These are phyloP conservation scores for Tylopilus rubrobrunneus DNA, from an alignment of 768 basidiomycete species.

Conservation along the genomic window DNA sequence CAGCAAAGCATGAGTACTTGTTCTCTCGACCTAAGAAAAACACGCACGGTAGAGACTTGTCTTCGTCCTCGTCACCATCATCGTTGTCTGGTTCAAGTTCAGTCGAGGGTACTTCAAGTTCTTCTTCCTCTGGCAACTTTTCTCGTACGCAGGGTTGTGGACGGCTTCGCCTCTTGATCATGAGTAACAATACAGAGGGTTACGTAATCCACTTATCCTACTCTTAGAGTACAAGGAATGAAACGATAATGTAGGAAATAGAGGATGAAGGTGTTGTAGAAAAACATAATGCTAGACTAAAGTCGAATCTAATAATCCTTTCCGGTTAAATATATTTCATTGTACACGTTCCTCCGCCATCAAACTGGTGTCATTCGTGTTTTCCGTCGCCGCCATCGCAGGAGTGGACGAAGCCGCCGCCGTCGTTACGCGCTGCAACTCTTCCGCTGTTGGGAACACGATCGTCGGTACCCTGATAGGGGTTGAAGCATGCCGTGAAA, in stretches of 20 bases:
- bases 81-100: conserved; percentile 7
- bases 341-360: conserved; percentile 13
- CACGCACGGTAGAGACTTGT: conserved; percentile 48
- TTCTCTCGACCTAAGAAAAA: neutral
- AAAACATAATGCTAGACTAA: neutral
- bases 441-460: conserved; percentile 21
- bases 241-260: neutral
- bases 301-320: conserved; percentile 7
- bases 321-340: conserved; percentile 8
- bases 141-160: conserved; percentile 59
- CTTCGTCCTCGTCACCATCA: conserved; percentile 34
- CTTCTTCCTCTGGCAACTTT: conserved; percentile 36
- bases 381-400: neutral
- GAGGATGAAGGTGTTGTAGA: neutral
- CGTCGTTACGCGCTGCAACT: conserved; percentile 18
- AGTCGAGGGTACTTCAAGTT: conserved; percentile 7
- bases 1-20: neutral
- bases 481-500: conserved; percentile 45
- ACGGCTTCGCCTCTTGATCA: conserved; percentile 75
- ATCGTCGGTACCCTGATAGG: conserved; percentile 21
- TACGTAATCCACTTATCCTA: conserved; percentile 5
- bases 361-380: conserved; percentile 7
- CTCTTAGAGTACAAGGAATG: too few relatives aligned
- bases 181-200: conserved; percentile 17
- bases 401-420: neutral